phyloP scores from a whole-genome alignment of 768 basidiomycete species.

The Tulasnella sp. region DNA sequence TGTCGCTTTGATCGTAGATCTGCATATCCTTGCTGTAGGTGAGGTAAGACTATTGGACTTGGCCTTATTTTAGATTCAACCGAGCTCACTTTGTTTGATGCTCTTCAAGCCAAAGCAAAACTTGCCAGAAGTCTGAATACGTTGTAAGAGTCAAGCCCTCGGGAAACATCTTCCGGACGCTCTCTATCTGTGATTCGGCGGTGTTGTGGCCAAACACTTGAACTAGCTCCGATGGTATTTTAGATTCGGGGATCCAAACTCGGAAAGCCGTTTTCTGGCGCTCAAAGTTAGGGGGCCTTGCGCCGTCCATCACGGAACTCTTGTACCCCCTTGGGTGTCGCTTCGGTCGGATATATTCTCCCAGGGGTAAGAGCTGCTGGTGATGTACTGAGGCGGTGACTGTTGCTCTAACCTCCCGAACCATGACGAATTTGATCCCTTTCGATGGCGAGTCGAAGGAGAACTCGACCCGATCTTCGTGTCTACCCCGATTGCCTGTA shows the following conservation, averaged over 20 bases:
- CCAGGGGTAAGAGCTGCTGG: background rate
- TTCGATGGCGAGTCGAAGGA: conserved; percentile 15
- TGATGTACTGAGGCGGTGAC: background rate
- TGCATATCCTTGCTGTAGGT: conserved; percentile 36
- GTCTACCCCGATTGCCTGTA: conserved; percentile 13
- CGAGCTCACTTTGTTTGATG: conserved; percentile 8
- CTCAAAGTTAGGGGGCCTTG: conserved; percentile 44
- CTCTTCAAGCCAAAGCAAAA: conserved; percentile 20
- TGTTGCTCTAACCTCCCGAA: conserved; percentile 16
- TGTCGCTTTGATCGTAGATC: conserved; percentile 39
- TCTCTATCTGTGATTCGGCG: conserved; percentile 30
- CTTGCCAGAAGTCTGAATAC: conserved; percentile 7
- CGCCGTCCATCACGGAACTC: conserved; percentile 41
- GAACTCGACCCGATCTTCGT: conserved; percentile 29
- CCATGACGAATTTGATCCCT: conserved; percentile 17
- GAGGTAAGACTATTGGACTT: background rate
- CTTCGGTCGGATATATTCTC: background rate
- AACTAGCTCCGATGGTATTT: conserved; percentile 42
- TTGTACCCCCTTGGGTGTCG: background rate
- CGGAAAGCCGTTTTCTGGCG: conserved; percentile 43
- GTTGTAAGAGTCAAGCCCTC: background rate
- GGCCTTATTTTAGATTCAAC: background rate
- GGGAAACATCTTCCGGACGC: background rate
- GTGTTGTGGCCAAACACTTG: conserved; percentile 36
- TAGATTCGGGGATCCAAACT: conserved; percentile 40